Evolutionary conservation across 2,329 filamentous ascomycete genomes (phyloP), one percentile per base, ranked within the genome.

Genomic region (Septoria linicola): DNA sequence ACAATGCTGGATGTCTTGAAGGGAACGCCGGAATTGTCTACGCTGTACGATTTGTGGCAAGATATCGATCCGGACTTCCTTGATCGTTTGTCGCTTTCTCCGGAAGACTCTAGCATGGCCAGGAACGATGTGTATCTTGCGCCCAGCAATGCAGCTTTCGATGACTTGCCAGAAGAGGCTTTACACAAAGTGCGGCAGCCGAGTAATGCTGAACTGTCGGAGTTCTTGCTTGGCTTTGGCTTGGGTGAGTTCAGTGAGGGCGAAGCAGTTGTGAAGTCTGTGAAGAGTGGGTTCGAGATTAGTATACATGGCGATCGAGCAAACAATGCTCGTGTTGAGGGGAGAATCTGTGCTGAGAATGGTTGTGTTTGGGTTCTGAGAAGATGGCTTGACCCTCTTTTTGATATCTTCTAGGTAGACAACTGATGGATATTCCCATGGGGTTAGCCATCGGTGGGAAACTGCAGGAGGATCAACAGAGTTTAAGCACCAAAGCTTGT

Each of bases 361-460:
- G 54, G 54, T 8, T 59, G 57, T 44, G 47, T 57, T 14, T 54
- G 54, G 51, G 11, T 56, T 11, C n/a, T 56, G 16, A 44, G 49
- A 3, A 49, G 56, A 20, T 53, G 51, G 53, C 32, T 59, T 6
- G 56, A 59, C 34, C 56, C 56, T 4, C 11, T 55, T n/a, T 55
- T 34, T 34, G 31, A 13, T n/a, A n/a, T 34, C 31, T 34, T 34
- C 31, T 34, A 34, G 31, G 23, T 27, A 27, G 23, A 27, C 5
- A 10, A 27, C 14, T 13, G 31, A 34, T 34, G 31, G 11, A 16
- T 34, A n/a, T 7, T 16, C 4, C 5, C 6, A 13, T 16, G 14
- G 31, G 14, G 31, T 13, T 13, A 34, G 11, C 31, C 11, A 34
- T 34, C 13, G 11, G n/a, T 5, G 14, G 14, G 14, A 34, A 16